These are phyloP conservation scores for Margaritispora aquatica DNA, from an alignment of 495 filamentous ascomycete genomes.

Conservation along the genomic window DNA sequence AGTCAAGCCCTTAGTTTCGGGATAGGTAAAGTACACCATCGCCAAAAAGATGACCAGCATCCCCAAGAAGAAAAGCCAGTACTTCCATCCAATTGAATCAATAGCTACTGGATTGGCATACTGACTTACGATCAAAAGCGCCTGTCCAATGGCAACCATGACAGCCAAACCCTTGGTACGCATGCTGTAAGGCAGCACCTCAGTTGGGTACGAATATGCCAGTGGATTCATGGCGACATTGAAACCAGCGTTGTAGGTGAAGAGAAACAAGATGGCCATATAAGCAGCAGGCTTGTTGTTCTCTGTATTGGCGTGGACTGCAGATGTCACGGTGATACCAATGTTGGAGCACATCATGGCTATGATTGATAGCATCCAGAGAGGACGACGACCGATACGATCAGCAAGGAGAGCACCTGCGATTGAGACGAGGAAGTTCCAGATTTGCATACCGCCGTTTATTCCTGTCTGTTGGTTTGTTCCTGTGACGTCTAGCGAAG, in stretches of 20 bases:
- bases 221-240: constrained; percentile 27
- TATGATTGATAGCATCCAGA: constrained; percentile 17
- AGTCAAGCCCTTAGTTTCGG: constrained; percentile 41
- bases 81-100: constrained; percentile 12
- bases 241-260: constrained; percentile 27
- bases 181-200: constrained; percentile 36
- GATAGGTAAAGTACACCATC: constrained; percentile 41
- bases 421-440: constrained; percentile 10
- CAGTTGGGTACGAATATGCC: constrained; percentile 22
- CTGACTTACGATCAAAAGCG: constrained; percentile 23
- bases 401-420: constrained; percentile 26
- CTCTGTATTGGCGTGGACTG: constrained; percentile 3
- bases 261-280: constrained; percentile 28
- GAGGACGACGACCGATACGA: constrained; percentile 3
- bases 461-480: constrained; percentile 11
- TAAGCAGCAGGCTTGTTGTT: constrained; percentile 2
- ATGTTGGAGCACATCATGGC: constrained; percentile 15
- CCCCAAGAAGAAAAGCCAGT: constrained; percentile 3
- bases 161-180: constrained; percentile 26
- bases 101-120: constrained; percentile 30
- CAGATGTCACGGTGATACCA: constrained; percentile 9
- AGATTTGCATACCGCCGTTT: constrained; percentile 19
- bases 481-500: constrained; percentile 38
- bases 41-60: not conserved
- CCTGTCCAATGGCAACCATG: constrained; percentile 4